Evolutionary conservation across 2,329 filamentous ascomycete genomes (phyloP), one percentile per base, ranked within the genome.

Genomic region (Talaromyces sp.): DNA sequence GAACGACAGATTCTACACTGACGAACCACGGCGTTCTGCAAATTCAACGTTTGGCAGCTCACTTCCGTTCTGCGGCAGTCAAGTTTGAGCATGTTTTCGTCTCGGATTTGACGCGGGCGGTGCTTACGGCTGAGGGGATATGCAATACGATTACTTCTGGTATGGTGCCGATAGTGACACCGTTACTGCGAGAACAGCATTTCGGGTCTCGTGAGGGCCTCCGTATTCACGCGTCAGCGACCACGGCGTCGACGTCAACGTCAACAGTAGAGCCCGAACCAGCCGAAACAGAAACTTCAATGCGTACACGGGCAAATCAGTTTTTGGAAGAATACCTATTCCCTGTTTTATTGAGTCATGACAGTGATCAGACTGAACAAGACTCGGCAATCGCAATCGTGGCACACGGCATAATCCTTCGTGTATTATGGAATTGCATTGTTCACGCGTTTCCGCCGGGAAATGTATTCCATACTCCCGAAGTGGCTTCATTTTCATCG

Each of bases 1-100:
- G 91, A 60, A 83, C 85, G 53, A 88, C 85, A 70, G 89, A 96
- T 74, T 93, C 91, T 1, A 77, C 84, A 40, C 78, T 96, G 65
- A 96, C 91, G 22, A 86, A 85, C 62, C 89, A 96, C 74, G 91
- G 91, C 57, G 81, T 88, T 53, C 80, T 92, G 51, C 91, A 96
- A 73, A 85, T 89, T n/a, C 83, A 81, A 45, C 83, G 84, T 31
- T 80, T 96, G 1, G 91, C 84, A 28, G 70, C 80, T 15, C 80
- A 89, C 66, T 81, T 96, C 64, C 83, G 83, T 1, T 80, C 82
- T 1, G 82, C 81, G 0, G 82, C 81, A 2, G 80, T 91, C 9
- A 78, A 80, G 3, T 89, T 89, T 63, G 81, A 78, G n/a, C 81
- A 86, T 61, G 76, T 95, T 60, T 94, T 91, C 71, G 83, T 89